These are phyloP conservation scores for Fusarium denticulatum DNA, from an alignment of 2,329 filamentous ascomycete species.

Conservation along the genomic window DNA sequence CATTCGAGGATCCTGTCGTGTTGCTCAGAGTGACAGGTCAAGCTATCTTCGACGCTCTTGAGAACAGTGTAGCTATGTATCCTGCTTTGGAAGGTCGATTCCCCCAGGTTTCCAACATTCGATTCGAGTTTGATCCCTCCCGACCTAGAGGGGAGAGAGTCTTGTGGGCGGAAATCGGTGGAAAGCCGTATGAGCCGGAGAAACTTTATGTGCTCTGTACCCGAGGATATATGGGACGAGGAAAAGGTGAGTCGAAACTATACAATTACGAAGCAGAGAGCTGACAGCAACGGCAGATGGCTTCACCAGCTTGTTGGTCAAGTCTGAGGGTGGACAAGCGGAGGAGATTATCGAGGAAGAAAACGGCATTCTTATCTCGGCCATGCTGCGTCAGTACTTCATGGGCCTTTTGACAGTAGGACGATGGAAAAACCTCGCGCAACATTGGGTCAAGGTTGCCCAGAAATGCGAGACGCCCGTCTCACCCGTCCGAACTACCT, in stretches of 20 bases:
- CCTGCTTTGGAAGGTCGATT: slow-evolving; percentile 87
- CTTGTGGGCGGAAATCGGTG: slow-evolving; percentile 68
- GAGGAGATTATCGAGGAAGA: slow-evolving; percentile 87
- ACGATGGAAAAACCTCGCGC: slow-evolving; percentile 78
- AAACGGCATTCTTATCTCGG: slow-evolving; percentile 85
- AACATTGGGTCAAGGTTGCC: slow-evolving; percentile 75
- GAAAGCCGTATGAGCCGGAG: slow-evolving; percentile 68
- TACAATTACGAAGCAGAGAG: background rate
- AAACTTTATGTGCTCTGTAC: slow-evolving; percentile 79
- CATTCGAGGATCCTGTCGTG: slow-evolving; percentile 90
- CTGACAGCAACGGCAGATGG: slow-evolving; percentile 66
- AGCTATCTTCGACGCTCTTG: slow-evolving; percentile 80
- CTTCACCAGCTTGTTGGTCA: slow-evolving; percentile 78
- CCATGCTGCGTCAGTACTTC: slow-evolving; percentile 90
- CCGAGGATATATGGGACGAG: slow-evolving; percentile 87
- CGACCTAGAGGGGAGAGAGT: slow-evolving; percentile 71
- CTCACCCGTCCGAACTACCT: slow-evolving; percentile 45
- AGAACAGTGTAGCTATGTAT: slow-evolving; percentile 83
- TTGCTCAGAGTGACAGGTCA: slow-evolving; percentile 77
- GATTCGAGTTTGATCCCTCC: slow-evolving; percentile 75
- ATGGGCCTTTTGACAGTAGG: slow-evolving; percentile 84
- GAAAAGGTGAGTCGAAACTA: slow-evolving; percentile 64
- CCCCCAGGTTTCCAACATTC: slow-evolving; percentile 86
- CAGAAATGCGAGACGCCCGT: slow-evolving; percentile 65
- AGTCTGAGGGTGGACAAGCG: slow-evolving; percentile 78